Base-by-base conservation (phyloP, 2,329 filamentous ascomycete genomes). In the Tolypocladium guangdongense region DNA sequence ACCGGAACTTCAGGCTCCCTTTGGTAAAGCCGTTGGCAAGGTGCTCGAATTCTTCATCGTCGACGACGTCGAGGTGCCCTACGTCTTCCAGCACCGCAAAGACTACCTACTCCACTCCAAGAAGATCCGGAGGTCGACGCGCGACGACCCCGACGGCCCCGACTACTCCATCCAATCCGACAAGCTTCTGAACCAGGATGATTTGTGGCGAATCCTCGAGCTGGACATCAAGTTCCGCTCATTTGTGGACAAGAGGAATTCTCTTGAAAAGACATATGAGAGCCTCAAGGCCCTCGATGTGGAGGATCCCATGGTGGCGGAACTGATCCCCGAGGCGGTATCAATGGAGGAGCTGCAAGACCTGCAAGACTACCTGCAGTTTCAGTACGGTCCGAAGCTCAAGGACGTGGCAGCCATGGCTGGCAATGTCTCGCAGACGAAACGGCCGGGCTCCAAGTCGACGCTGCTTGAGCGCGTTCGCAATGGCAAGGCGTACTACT, bases 341-440 rank as follows among this genome's bases (percentile, higher is more conserved):
- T 92, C 87, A 0, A 91, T 96, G 77, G 93, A 99, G 66, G 93
- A 99, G 66, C 78, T 99, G 20, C 93, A 99, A 66, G 93, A 99
- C 68, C 73, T 99, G 24, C 92, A 97, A 65, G 93, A 99, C 64
- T 97, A 97, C 63, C 75, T 97, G 52, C 90, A 97, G 64, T 99
- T 99, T 70, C 87, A 91, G 64, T 97, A 97, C 63, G 83, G 88
- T 5, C 76, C 83, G 3, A 84, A 95, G 66, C 76, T 97, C 49
- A 92, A 88, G 65, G 91, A 97, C 58, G 71, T 95, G 49, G 81
- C 84, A 16, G 74, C 82, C 20, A 77, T 83, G 56, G 78, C 83
- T 41, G 76, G 79, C 16, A 82, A 82, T 52, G 71, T 77, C 11
- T 86, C 86, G 56, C 81, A 84, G 52, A 80, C 78, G 4, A 90